phyloP scores from a whole-genome alignment of 768 basidiomycete genomes.

The Mycena vulgaris region DNA sequence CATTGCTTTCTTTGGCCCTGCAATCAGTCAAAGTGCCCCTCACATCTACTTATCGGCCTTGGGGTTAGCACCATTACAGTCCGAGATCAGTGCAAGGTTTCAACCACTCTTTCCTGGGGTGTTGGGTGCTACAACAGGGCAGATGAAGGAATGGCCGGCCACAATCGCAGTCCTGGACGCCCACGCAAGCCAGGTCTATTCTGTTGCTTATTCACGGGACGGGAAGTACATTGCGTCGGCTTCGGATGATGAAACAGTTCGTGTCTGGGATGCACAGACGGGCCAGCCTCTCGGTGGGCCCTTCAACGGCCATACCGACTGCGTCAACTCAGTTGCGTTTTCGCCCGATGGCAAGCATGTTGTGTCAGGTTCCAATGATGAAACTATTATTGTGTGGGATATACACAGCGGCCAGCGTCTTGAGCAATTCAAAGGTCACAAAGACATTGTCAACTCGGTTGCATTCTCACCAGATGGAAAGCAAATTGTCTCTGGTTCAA shows the following conservation, averaged over 20 bases:
- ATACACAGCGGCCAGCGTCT: not conserved
- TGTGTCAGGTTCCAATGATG: no score
- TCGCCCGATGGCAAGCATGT: not conserved
- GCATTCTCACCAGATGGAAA: not conserved
- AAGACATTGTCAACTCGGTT: not conserved
- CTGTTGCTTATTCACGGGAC: not conserved
- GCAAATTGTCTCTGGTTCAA: constrained; percentile 1
- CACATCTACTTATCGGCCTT: no score
- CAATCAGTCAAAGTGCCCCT: constrained; percentile 12
- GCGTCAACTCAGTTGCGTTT: not conserved
- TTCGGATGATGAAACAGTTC: not conserved
- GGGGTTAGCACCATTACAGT: constrained; percentile 1
- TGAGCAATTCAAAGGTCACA: not conserved
- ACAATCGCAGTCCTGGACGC: not conserved
- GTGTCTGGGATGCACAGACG: constrained; percentile 1
- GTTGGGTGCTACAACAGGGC: not conserved
- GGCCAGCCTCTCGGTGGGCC: not conserved
- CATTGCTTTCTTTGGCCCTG: not conserved
- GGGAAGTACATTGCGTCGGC: constrained; percentile 2
- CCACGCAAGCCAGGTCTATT: not conserved
- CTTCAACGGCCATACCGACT: not conserved
- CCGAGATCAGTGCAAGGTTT: not conserved
- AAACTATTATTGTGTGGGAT: not conserved
- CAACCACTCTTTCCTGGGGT: not conserved
- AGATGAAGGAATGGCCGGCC: constrained; percentile 5